These are phyloP conservation scores for Sarcomyxa edulis DNA, from an alignment of 768 basidiomycete species.

Conservation along the genomic window DNA sequence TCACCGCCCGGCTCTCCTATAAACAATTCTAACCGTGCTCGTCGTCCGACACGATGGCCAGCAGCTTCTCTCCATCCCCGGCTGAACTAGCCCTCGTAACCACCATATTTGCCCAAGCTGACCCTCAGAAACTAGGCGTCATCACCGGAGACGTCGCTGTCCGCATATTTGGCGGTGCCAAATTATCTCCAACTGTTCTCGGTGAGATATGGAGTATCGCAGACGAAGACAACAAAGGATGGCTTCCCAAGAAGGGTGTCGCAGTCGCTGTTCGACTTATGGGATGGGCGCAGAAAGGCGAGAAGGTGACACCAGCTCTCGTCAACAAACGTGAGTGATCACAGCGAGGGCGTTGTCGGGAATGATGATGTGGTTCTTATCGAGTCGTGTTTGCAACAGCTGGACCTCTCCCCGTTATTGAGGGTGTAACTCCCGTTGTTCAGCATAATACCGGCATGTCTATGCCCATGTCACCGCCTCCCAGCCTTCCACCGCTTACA, in stretches of 20 bases:
- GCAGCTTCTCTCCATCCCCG: slow-evolving; percentile 38
- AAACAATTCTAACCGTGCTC: too few relatives aligned
- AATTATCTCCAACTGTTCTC: slow-evolving; percentile 69
- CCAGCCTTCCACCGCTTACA: slow-evolving; percentile 61
- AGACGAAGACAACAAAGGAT: slow-evolving; percentile 92
- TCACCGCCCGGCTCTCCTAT: too few relatives aligned
- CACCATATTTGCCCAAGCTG: slow-evolving; percentile 68
- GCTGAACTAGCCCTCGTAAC: slow-evolving; percentile 58
- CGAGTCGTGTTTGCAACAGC: slow-evolving; percentile 44
- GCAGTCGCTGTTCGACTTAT: slow-evolving; percentile 87
- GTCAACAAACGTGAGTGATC: slow-evolving; percentile 69
- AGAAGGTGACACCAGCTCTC: slow-evolving; percentile 56
- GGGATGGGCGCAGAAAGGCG: slow-evolving; percentile 88
- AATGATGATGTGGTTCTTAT: slow-evolving; percentile 3
- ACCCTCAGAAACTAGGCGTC: slow-evolving; percentile 76
- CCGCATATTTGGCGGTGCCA: slow-evolving; percentile 77
- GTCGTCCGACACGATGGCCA: slow-evolving; percentile 32
- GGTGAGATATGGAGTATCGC: slow-evolving; percentile 94
- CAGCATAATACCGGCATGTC: slow-evolving; percentile 59
- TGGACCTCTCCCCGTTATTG: slow-evolving; percentile 78
- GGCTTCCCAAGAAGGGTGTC: slow-evolving; percentile 83
- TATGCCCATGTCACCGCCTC: slow-evolving; percentile 58
- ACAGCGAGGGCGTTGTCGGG: slow-evolving; percentile 6
- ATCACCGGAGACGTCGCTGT: slow-evolving; percentile 91
- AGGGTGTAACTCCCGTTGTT: slow-evolving; percentile 51